Evolutionary conservation across 805 yeast genomes (phyloP).

Genomic region (Clavispora asparagi): DNA sequence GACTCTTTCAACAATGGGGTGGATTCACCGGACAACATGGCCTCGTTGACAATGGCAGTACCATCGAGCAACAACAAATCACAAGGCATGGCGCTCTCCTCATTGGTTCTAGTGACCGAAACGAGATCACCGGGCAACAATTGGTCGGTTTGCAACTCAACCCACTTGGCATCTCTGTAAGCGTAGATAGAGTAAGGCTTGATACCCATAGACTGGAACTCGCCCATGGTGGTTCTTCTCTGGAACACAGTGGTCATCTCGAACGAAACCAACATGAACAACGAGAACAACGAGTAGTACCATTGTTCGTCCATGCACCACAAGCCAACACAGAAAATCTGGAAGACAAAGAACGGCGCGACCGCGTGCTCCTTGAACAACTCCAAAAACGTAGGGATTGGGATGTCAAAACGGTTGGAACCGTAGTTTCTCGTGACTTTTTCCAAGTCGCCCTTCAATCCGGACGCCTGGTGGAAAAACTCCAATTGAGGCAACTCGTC

Average conservation of each 20-base stretch:
- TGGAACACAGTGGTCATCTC: slow-evolving; percentile 94
- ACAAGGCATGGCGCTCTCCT: slow-evolving; percentile 91
- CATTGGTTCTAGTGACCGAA: slow-evolving; percentile 81
- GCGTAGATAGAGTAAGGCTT: slow-evolving; percentile 81
- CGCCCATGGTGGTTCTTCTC: slow-evolving; percentile 89
- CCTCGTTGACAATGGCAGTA: slow-evolving; percentile 93
- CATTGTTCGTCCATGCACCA: slow-evolving; percentile 97
- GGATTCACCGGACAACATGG: slow-evolving; percentile 98
- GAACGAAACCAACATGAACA: slow-evolving; percentile 88
- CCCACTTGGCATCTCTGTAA: slow-evolving; percentile 69
- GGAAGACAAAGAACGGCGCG: slow-evolving; percentile 97
- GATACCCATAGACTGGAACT: slow-evolving; percentile 95
- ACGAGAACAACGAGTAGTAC: slow-evolving; percentile 88
- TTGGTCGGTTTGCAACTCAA: slow-evolving; percentile 60
- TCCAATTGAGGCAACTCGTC: slow-evolving; percentile 55
- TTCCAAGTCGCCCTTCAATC: slow-evolving; percentile 50
- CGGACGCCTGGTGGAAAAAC: slow-evolving; percentile 51
- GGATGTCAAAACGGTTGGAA: slow-evolving; percentile 85
- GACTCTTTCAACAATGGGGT: slow-evolving; percentile 95
- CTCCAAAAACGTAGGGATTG: slow-evolving; percentile 86
- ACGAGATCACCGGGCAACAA: slow-evolving; percentile 90
- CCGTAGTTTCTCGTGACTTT: slow-evolving; percentile 62
- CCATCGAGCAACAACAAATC: slow-evolving; percentile 85
- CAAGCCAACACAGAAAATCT: slow-evolving; percentile 88
- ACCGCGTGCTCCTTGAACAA: slow-evolving; percentile 96